A percentile compares a stretch with the other conserved stretches of the same genome.
Conservation (phyloP, 2,329 filamentous ascomycete genomes). For the Colletotrichum falcatum region DNA sequence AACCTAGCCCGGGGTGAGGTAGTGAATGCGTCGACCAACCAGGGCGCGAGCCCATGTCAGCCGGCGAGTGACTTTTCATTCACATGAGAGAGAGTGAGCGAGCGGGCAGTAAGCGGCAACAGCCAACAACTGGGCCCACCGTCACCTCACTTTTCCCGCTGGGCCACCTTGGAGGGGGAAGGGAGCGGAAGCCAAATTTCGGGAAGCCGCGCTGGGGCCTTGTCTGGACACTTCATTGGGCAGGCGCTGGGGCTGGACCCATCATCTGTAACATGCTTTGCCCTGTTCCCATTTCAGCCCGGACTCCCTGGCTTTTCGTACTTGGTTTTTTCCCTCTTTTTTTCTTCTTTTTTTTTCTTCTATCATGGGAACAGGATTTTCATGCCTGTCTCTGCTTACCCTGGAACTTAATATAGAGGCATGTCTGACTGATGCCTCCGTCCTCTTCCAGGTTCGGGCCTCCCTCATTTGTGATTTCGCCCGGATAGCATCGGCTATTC, state of each 20-base stretch:
- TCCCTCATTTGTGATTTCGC: constrained; percentile 23
- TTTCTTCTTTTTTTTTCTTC: not conserved
- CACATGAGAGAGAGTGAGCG: constrained; percentile 23
- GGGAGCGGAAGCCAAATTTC: constrained; percentile 38
- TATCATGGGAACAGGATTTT: constrained; percentile 2
- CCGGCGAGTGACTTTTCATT: constrained; percentile 38
- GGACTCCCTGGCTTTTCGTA: constrained; percentile 17
- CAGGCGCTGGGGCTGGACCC: constrained; percentile 34
- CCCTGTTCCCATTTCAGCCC: constrained; percentile 38
- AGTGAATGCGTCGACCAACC: constrained; percentile 25
- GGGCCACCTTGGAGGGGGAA: constrained; percentile 5
- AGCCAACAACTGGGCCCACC: constrained; percentile 1
- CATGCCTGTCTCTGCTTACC: constrained; percentile 8
- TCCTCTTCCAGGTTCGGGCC: constrained; percentile 3
- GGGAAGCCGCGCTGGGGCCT: constrained; percentile 38
- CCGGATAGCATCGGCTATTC: constrained; percentile 34
- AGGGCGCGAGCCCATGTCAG: constrained; percentile 31
- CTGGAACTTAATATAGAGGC: not conserved
- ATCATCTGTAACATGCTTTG: constrained; percentile 10
- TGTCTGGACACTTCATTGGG: constrained; percentile 31
- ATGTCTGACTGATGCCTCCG: constrained; percentile 8
- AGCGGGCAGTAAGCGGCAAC: no score
- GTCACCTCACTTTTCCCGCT: not conserved
- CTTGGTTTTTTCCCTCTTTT: not conserved
- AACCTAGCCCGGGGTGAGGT: not conserved